phyloP scores from a whole-genome alignment of 1,284 basidiomycete species.

The Sporisorium exsertum region DNA sequence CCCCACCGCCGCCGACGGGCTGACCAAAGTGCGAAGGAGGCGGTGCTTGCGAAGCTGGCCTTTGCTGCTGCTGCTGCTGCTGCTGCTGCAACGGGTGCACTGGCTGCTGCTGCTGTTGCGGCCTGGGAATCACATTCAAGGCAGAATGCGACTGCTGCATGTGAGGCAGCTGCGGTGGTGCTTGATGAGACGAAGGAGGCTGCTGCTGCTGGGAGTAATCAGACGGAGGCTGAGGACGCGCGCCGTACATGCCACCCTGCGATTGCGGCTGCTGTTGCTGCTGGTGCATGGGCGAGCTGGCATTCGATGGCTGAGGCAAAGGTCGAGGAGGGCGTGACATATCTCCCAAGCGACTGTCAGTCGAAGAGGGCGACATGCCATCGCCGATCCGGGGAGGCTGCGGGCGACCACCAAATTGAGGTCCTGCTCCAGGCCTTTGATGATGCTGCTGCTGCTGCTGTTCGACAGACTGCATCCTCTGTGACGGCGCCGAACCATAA shows the following conservation, averaged over 20 bases:
- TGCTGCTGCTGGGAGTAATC: constrained; percentile 26
- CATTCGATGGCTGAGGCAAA: constrained; percentile 39
- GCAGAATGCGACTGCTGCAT: constrained; percentile 22
- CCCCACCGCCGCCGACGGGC: constrained; percentile 9
- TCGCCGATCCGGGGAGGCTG: constrained; percentile 30
- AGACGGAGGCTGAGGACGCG: constrained; percentile 33
- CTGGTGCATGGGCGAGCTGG: constrained; percentile 32
- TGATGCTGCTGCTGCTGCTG: constrained; percentile 32
- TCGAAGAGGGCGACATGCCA: constrained; percentile 17
- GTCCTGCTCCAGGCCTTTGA: constrained; percentile 28
- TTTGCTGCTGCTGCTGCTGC: constrained; percentile 21
- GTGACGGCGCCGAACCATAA: constrained; percentile 16
- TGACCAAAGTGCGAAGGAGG: constrained; percentile 18
- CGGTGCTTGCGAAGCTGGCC: constrained; percentile 7
- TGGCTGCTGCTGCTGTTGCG: constrained; percentile 7
- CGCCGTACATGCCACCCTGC: constrained; percentile 28
- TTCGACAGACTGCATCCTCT: constrained; percentile 34
- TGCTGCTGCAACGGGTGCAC: no score
- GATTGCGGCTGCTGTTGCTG: constrained; percentile 29
- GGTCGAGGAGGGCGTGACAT: constrained; percentile 53
- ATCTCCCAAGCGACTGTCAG: constrained; percentile 27
- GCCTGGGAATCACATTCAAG: constrained; percentile 16
- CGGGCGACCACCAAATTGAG: constrained; percentile 39
- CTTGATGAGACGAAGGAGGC: constrained; percentile 11
- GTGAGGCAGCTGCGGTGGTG: constrained; percentile 12